Evolutionary conservation across 1,284 basidiomycete genomes (phyloP).

Genomic region (Fomitopsis schrenkii): DNA sequence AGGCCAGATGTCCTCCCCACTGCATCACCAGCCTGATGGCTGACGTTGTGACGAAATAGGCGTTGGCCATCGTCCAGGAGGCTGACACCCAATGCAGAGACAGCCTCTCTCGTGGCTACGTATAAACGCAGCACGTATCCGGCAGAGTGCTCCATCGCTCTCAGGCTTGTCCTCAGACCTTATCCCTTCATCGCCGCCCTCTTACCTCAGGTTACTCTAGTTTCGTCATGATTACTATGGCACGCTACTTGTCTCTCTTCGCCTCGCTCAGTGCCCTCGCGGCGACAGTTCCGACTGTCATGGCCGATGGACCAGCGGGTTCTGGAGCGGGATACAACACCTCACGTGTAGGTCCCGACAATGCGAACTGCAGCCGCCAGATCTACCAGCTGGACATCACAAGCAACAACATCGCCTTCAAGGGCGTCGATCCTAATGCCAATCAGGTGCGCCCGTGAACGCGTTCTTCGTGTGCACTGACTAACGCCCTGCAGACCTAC

Average conservation of each 20-base stretch:
- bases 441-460: constrained; percentile 1
- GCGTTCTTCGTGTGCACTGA: not conserved
- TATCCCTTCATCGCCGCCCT: not conserved
- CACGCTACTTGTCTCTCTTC: not conserved
- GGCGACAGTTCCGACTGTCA: not conserved
- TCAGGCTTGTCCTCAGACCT: too few relatives aligned
- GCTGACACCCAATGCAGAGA: too few relatives aligned
- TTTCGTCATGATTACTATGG: not conserved
- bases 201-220: not conserved
- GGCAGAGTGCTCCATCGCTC: too few relatives aligned
- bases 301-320: not conserved
- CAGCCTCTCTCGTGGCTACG: too few relatives aligned
- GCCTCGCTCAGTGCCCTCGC: not conserved
- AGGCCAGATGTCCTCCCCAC: too few relatives aligned
- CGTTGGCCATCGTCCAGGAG: too few relatives aligned
- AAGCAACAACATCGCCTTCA: constrained; percentile 15
- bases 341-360: constrained; percentile 15
- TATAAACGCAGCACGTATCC: too few relatives aligned
- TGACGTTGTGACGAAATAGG: too few relatives aligned
- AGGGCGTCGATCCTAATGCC: constrained; percentile 9
- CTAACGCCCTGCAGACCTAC: constrained; percentile 3
- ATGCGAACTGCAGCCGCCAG: constrained; percentile 13
- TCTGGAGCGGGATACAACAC: constrained; percentile 10
- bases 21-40: too few relatives aligned
- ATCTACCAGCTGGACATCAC: constrained; percentile 11